Evolutionary conservation across 2,329 filamentous ascomycete species (phyloP).

Genomic region (Diaporthe citri): DNA sequence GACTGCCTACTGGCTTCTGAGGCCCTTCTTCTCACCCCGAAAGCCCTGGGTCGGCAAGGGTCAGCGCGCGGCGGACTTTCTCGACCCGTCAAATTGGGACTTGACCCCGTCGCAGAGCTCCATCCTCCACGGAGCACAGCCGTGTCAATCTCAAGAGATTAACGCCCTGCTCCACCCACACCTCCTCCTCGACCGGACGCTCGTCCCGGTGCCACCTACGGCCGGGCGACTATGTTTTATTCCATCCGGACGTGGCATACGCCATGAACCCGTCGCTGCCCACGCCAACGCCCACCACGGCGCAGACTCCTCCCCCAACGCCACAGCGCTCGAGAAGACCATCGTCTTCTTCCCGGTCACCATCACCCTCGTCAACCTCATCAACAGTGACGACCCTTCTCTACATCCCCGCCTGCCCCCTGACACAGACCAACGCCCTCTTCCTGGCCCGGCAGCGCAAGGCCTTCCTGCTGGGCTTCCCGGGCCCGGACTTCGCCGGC

Average conservation of each 20-base stretch:
- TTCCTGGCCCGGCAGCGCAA: conserved; percentile 58
- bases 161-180: conserved; percentile 78
- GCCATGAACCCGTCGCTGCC: conserved; percentile 58
- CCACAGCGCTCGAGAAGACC: not conserved
- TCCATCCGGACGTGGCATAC: conserved; percentile 80
- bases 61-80: conserved; percentile 20
- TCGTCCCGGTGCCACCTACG: conserved; percentile 79
- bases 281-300: conserved; percentile 26
- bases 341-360: conserved; percentile 11
- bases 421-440: conserved; percentile 57
- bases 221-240: conserved; percentile 82
- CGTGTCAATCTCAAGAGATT: conserved; percentile 79
- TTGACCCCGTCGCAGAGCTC: conserved; percentile 50
- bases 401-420: conserved; percentile 56
- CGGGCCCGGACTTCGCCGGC: conserved; percentile 56
- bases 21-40: conserved; percentile 72
- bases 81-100: conserved; percentile 35
- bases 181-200: conserved; percentile 73
- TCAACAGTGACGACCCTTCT: conserved; percentile 46
- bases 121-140: conserved; percentile 77
- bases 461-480: conserved; percentile 55
- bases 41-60: conserved; percentile 19
- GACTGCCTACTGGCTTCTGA: conserved; percentile 82
- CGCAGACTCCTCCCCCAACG: not conserved
- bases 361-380: not conserved